Conservation (phyloP, 2,329 filamentous ascomycete genomes). For the Talaromyces sp. region DNA sequence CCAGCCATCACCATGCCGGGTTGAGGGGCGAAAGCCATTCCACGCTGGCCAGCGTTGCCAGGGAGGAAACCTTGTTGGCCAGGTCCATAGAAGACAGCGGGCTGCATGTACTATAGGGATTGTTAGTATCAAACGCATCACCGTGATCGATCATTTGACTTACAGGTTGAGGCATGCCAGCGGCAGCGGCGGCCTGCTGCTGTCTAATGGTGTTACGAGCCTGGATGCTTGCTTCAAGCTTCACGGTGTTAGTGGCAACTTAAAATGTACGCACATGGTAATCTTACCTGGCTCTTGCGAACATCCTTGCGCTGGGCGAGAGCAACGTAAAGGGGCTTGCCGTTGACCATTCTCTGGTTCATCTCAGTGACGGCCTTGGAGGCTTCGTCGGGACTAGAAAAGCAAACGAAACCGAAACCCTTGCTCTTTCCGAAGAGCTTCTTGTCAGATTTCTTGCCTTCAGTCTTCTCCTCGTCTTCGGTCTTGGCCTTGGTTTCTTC, state of each 20-base stretch:
- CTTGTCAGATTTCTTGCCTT: conserved; percentile 57
- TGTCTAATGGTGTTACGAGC: conserved; percentile 97
- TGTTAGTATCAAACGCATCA: conserved; percentile 19
- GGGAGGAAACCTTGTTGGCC: conserved; percentile 60
- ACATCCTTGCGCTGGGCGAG: conserved; percentile 99
- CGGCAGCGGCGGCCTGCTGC: conserved; percentile 91
- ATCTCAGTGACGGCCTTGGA: conserved; percentile 99
- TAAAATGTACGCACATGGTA: not conserved
- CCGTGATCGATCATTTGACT: conserved; percentile 18
- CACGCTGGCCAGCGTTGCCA: conserved; percentile 54
- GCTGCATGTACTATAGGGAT: conserved; percentile 67
- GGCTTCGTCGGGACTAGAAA: conserved; percentile 97
- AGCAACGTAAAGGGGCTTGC: conserved; percentile 96
- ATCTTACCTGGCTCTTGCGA: conserved; percentile 76
- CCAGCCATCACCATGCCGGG: conserved; percentile 59
- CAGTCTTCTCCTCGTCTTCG: conserved; percentile 54
- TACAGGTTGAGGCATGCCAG: conserved; percentile 71
- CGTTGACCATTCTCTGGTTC: conserved; percentile 98
- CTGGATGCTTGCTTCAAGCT: conserved; percentile 96
- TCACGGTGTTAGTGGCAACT: conserved; percentile 4
- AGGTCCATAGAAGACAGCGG: conserved; percentile 87
- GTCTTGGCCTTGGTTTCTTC: conserved; percentile 46
- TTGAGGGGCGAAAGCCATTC: conserved; percentile 60
- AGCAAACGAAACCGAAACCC: conserved; percentile 99
- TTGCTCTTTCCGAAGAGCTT: conserved; percentile 90